Conservation (phyloP, 495 filamentous ascomycete genomes). For the Penicillium canariense region DNA sequence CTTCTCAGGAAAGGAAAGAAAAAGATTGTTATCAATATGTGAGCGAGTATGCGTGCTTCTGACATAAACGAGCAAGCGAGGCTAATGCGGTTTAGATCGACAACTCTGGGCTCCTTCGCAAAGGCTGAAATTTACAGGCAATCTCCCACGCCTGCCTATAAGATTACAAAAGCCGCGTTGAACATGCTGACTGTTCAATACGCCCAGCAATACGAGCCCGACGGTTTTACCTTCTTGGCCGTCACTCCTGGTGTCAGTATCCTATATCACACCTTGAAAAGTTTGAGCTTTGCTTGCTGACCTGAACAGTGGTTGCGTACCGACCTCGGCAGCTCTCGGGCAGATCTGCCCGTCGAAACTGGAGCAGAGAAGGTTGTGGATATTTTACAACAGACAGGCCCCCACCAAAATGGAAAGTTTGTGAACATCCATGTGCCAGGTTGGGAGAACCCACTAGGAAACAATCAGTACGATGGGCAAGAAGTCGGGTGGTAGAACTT, state of each 20-base stretch:
- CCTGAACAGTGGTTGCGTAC: constrained; percentile 47
- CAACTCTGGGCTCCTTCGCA: constrained; percentile 44
- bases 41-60: constrained; percentile 2
- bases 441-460: constrained; percentile 36
- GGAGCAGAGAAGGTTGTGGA: constrained; percentile 45
- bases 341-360: constrained; percentile 43
- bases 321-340: constrained; percentile 41
- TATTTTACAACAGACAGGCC: constrained; percentile 37
- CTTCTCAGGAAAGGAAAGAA: constrained; percentile 41
- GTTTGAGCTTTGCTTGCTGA: constrained; percentile 21
- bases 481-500: constrained; percentile 32
- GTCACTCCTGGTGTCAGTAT: constrained; percentile 47
- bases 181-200: constrained; percentile 53
- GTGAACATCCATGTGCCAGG: constrained; percentile 44
- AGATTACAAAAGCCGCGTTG: constrained; percentile 50
- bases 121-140: constrained; percentile 17
- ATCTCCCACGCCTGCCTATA: constrained; percentile 43
- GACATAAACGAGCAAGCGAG: not conserved
- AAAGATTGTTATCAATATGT: constrained; percentile 51
- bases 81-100: constrained; percentile 24
- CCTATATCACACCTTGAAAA: constrained; percentile 34
- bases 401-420: constrained; percentile 44
- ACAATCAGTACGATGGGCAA: constrained; percentile 38
- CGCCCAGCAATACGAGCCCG: constrained; percentile 34
- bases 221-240: constrained; percentile 46